Base-by-base conservation (phyloP, 257 asterid genomes). In the Verbena officinalis region DNA sequence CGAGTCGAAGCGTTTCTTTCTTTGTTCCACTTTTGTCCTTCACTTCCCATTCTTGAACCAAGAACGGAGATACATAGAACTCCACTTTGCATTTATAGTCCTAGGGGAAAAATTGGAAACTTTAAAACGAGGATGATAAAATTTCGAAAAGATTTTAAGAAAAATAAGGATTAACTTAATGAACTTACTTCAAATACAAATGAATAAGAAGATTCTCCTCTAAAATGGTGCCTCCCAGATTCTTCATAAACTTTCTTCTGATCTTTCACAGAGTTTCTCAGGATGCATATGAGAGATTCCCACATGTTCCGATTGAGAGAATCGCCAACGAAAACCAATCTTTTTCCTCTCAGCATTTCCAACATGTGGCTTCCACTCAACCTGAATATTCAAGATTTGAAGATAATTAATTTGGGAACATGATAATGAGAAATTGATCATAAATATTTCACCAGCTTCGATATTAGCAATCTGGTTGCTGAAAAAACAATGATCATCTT, bases 241-340 rank as follows among this genome's bases (percentile, higher is more conserved):
- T 67, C 84, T 74, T 85, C 96, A 27, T 78, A 88, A 36, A 88
- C 95, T 61, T 81, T 88, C 17, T 30, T 78, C 56, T 78, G 65
- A 73, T 88, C 77, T 66, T 79, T 80, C 1, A 80, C 83, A 9
- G 86, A 76, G 75, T 80, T 88, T 61, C 31, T 85, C n/a, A 88
- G 77, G 54, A 83, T 81, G 75, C 96, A 88, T 49, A 88, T 70
- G 30, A 88, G 89, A 64, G 96, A 88, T 67, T 88, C 96, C 96
- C 96, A 88, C 96, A 85, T 85, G 46, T 88, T 88, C 67, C 94
- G 75, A 69, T 88, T 88, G 3, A 88, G 72, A 31, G 94, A 88
- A 80, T 88, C 94, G 4, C 96, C 96, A 10, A 88, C 89, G 30
- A 85, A 85, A 34, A 80, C 90, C 11, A 85, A 65, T 8, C 94